These are phyloP conservation scores for Emmonsia crescens DNA, from an alignment of 2,329 filamentous ascomycete species.

Conservation along the genomic window DNA sequence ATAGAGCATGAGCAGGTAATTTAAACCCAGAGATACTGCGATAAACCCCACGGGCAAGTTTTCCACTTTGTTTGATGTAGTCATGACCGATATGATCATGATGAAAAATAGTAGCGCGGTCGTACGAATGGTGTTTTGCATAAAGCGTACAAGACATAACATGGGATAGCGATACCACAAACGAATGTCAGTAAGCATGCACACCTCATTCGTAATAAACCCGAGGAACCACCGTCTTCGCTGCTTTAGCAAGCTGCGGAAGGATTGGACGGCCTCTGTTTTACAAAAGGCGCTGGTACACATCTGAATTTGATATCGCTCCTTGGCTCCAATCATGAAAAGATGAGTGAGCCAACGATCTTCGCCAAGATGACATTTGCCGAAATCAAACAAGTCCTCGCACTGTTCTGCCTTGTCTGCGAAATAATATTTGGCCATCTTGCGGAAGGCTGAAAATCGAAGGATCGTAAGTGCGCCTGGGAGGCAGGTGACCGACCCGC, in stretches of 20 bases:
- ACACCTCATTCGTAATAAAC: constrained; percentile 95
- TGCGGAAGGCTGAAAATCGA: constrained; percentile 87
- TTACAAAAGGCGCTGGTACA: constrained; percentile 97
- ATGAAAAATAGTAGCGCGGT: constrained; percentile 92
- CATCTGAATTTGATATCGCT: constrained; percentile 93
- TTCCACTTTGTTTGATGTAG: constrained; percentile 64
- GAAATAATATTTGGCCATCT: constrained; percentile 98
- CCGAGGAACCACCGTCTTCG: constrained; percentile 92
- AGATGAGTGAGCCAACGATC: constrained; percentile 95
- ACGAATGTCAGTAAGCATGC: constrained; percentile 90
- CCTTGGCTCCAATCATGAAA: constrained; percentile 95
- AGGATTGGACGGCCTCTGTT: constrained; percentile 89
- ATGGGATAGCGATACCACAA: constrained; percentile 87
- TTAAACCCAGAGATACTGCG: constrained; percentile 79
- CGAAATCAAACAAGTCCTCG: constrained; percentile 92
- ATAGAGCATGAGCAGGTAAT: constrained; percentile 93
- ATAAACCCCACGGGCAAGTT: constrained; percentile 90
- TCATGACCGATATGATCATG: constrained; percentile 75
- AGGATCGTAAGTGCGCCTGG: constrained; percentile 93
- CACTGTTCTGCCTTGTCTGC: constrained; percentile 93
- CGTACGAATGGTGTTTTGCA: constrained; percentile 92
- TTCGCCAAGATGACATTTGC: constrained; percentile 88
- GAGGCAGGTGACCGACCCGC: constrained; percentile 86
- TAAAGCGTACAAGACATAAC: constrained; percentile 74
- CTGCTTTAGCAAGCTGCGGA: constrained; percentile 79